These are phyloP conservation scores for Neofusicoccum laricinum DNA, from an alignment of 2,329 filamentous ascomycete genomes.

Conservation along the genomic window DNA sequence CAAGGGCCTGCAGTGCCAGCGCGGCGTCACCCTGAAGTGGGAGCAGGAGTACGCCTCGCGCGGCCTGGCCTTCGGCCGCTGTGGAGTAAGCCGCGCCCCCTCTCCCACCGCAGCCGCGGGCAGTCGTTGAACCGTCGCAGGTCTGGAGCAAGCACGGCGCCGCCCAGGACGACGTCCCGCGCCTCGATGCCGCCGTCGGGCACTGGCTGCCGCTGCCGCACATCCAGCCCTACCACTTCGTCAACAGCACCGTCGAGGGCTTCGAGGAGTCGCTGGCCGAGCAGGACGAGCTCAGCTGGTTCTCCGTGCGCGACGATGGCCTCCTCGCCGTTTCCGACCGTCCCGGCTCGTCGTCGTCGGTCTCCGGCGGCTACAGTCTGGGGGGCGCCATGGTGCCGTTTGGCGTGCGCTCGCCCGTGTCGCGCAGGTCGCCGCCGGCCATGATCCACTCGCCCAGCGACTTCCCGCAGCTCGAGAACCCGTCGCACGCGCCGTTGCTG, in stretches of 20 bases:
- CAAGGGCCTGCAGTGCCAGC: constrained; percentile 35
- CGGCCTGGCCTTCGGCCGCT: constrained; percentile 42
- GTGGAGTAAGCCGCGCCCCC: constrained; percentile 25
- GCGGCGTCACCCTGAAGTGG: constrained; percentile 25
- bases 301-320: neutral
- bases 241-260: constrained; percentile 20
- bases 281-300: constrained; percentile 3
- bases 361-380: neutral
- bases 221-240: constrained; percentile 23
- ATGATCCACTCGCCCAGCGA: constrained; percentile 21
- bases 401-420: neutral
- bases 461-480: constrained; percentile 27
- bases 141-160: constrained; percentile 33
- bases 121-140: neutral
- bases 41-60: constrained; percentile 40
- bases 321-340: neutral
- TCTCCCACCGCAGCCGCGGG: neutral
- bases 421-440: constrained; percentile 20
- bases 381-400: neutral
- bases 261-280: constrained; percentile 15
- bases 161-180: constrained; percentile 17
- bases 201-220: constrained; percentile 21
- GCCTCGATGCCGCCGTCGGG: constrained; percentile 9
- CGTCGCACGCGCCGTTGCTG: constrained; percentile 32
- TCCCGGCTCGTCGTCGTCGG: constrained; percentile 3